Conservation (phyloP, 2,329 filamentous ascomycete species). For the Fusarium torreyae region DNA sequence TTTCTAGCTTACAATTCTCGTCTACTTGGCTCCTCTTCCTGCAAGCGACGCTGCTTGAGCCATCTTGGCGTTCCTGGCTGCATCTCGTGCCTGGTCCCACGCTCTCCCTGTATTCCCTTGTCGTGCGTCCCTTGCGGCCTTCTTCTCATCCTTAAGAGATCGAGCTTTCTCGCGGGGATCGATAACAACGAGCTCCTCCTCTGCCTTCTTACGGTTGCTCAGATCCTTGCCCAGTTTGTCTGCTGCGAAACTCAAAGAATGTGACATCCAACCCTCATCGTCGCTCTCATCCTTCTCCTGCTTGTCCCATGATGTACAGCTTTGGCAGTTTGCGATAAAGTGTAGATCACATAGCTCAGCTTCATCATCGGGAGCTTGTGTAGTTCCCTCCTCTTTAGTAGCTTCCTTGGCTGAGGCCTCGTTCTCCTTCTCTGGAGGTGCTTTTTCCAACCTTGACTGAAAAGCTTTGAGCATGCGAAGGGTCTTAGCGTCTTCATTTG, state of each 20-base stretch:
- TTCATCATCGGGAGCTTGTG: slow-evolving; percentile 70
- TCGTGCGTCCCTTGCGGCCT: slow-evolving; percentile 69
- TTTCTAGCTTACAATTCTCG: slow-evolving; percentile 21
- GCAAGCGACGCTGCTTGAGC: slow-evolving; percentile 67
- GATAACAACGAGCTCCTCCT: slow-evolving; percentile 92
- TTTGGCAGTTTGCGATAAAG: slow-evolving; percentile 96
- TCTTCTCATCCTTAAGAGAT: slow-evolving; percentile 77
- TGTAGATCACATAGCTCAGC: slow-evolving; percentile 89
- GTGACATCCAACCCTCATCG: slow-evolving; percentile 86
- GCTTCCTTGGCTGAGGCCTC: slow-evolving; percentile 30
- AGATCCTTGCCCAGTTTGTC: slow-evolving; percentile 94
- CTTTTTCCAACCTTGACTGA: slow-evolving; percentile 79
- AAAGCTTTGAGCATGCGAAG: slow-evolving; percentile 84
- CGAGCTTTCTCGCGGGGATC: slow-evolving; percentile 89
- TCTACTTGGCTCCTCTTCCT: slow-evolving; percentile 69
- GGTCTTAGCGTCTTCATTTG: slow-evolving; percentile 73
- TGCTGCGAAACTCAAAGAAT: slow-evolving; percentile 87
- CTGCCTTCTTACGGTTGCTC: slow-evolving; percentile 90
- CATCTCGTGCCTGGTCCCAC: slow-evolving; percentile 66
- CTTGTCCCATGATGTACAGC: slow-evolving; percentile 87
- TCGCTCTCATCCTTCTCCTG: slow-evolving; percentile 71
- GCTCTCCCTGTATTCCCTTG: slow-evolving; percentile 68
- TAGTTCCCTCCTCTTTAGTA: slow-evolving; percentile 46
- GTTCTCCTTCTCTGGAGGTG: slow-evolving; percentile 58
- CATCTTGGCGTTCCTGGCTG: slow-evolving; percentile 70